phyloP scores from a whole-genome alignment of 2,329 filamentous ascomycete genomes.

The Tolypocladium nubicola region DNA sequence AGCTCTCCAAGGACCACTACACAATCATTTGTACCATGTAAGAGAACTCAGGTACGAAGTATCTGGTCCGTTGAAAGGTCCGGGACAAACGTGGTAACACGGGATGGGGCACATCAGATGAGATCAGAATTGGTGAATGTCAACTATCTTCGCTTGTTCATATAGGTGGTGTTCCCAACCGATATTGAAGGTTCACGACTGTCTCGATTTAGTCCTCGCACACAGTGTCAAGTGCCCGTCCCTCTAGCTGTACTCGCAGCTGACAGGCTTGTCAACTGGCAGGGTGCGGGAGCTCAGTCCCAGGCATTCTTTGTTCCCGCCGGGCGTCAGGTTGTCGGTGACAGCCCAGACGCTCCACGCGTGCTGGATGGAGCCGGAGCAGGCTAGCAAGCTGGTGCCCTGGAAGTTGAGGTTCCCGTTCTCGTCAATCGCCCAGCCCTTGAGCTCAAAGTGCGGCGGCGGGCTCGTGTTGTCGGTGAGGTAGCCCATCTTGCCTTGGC shows the following conservation, averaged over 20 bases:
- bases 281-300: slow-evolving; percentile 21
- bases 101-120: too few relatives aligned
- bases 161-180: not conserved
- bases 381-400: slow-evolving; percentile 36
- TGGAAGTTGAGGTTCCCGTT: slow-evolving; percentile 34
- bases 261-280: slow-evolving; percentile 17
- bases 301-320: slow-evolving; percentile 24
- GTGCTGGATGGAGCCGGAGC: slow-evolving; percentile 33
- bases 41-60: too few relatives aligned
- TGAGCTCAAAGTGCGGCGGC: slow-evolving; percentile 31
- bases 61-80: too few relatives aligned
- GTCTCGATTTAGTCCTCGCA: not conserved
- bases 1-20: too few relatives aligned
- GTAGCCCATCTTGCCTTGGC: slow-evolving; percentile 43
- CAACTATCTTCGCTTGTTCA: not conserved
- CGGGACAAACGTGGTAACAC: too few relatives aligned
- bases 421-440: slow-evolving; percentile 34
- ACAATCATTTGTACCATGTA: too few relatives aligned
- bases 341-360: slow-evolving; percentile 30
- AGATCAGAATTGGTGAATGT: not conserved
- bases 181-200: not conserved
- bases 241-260: slow-evolving; percentile 22
- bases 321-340: slow-evolving; percentile 22
- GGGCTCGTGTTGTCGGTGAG: slow-evolving; percentile 30
- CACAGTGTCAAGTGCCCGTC: not conserved